Evolutionary conservation across 208 protist species (phyloP).

Genomic region (Trypanosoma cruzi): DNA sequence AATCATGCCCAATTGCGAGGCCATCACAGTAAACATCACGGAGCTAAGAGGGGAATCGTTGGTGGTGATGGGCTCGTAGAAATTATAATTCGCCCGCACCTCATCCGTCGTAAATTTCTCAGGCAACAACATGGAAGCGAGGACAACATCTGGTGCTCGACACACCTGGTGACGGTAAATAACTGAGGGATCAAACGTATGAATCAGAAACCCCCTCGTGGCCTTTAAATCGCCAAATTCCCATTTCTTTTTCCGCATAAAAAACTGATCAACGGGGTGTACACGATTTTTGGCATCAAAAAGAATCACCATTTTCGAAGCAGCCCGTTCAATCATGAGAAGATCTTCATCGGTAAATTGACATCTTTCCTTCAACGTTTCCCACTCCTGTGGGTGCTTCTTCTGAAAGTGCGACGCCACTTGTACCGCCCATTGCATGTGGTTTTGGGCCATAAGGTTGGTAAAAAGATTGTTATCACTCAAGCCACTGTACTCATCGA

Average conservation of each 20-base stretch:
- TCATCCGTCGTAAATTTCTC: slow-evolving; percentile 83
- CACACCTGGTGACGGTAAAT: slow-evolving; percentile 89
- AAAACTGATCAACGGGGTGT: slow-evolving; percentile 85
- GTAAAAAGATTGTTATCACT: slow-evolving; percentile 94
- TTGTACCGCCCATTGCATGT: slow-evolving; percentile 84
- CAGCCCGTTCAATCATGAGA: slow-evolving; percentile 67
- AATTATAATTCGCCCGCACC: slow-evolving; percentile 75
- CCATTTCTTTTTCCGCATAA: slow-evolving; percentile 89
- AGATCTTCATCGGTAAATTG: slow-evolving; percentile 78
- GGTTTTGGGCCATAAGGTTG: slow-evolving; percentile 88
- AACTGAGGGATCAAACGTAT: slow-evolving; percentile 80
- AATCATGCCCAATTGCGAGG: slow-evolving; percentile 54
- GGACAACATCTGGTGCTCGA: slow-evolving; percentile 81
- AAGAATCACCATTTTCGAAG: slow-evolving; percentile 66
- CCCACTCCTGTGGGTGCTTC: slow-evolving; percentile 59
- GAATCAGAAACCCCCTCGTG: slow-evolving; percentile 41
- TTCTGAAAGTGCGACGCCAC: slow-evolving; percentile 56
- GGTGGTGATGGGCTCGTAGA: slow-evolving; percentile 88
- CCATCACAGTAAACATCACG: slow-evolving; percentile 77
- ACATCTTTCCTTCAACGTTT: slow-evolving; percentile 60
- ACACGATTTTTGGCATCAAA: slow-evolving; percentile 85
- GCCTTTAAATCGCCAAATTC: slow-evolving; percentile 55
- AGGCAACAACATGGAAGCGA: slow-evolving; percentile 78
- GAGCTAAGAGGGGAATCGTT: slow-evolving; percentile 74
- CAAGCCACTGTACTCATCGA: slow-evolving; percentile 85